These are phyloP conservation scores for Malassezia equina DNA, from an alignment of 1,284 basidiomycete genomes.

Conservation along the genomic window DNA sequence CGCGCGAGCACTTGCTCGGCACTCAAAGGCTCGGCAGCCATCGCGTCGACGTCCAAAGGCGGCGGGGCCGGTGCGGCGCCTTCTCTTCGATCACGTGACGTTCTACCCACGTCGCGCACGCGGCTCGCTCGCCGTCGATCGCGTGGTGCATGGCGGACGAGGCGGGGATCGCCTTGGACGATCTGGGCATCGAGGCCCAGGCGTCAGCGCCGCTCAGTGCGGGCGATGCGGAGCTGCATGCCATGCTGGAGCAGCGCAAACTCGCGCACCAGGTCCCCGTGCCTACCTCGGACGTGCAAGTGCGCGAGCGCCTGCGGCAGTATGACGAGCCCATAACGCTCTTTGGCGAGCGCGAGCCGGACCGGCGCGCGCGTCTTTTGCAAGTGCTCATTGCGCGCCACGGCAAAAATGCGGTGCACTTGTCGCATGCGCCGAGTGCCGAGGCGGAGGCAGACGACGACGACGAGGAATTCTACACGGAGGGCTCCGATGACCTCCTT, in stretches of 20 bases:
- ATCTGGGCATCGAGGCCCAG: conserved; percentile 10
- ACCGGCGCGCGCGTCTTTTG: conserved; percentile 79
- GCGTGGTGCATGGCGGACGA: conserved; percentile 11
- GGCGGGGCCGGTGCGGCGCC: background rate
- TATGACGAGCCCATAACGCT: conserved; percentile 91
- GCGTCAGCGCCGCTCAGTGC: conserved; percentile 4
- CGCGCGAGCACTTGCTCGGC: conserved; percentile 33
- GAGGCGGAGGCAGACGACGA: conserved; percentile 53
- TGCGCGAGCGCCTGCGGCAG: conserved; percentile 75
- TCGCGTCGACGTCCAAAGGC: background rate
- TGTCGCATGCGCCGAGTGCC: conserved; percentile 56
- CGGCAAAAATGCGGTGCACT: conserved; percentile 19
- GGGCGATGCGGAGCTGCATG: conserved; percentile 26
- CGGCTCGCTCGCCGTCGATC: background rate
- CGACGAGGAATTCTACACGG: conserved; percentile 84
- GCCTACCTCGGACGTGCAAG: conserved; percentile 88
- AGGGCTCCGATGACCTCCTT: conserved; percentile 73
- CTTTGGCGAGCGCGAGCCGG: conserved; percentile 72
- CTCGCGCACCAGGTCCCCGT: conserved; percentile 84
- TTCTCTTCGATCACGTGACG: conserved; percentile 24
- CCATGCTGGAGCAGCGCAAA: conserved; percentile 53
- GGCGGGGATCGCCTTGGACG: conserved; percentile 9
- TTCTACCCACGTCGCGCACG: background rate
- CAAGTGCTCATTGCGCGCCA: conserved; percentile 71
- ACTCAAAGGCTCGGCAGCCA: conserved; percentile 12